These are phyloP conservation scores for Berkeleyomyces rouxiae DNA, from an alignment of 2,329 filamentous ascomycete species.

Conservation along the genomic window DNA sequence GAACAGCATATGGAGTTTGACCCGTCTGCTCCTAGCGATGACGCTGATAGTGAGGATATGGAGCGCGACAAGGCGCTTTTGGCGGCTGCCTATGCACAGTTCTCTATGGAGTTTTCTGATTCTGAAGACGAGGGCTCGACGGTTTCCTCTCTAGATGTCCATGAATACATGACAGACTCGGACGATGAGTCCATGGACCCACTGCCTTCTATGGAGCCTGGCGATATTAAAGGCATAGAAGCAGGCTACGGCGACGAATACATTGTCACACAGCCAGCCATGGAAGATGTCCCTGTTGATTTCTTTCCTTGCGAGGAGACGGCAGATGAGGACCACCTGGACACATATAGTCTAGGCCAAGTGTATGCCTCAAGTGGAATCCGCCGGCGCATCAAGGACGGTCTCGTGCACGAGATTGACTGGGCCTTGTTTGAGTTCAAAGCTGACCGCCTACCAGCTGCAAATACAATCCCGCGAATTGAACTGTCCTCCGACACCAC, in stretches of 20 bases:
- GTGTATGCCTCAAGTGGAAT: slow-evolving; percentile 85
- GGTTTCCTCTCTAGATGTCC: slow-evolving; percentile 33
- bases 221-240: slow-evolving; percentile 65
- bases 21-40: slow-evolving; percentile 21
- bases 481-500: slow-evolving; percentile 12
- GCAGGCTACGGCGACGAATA: slow-evolving; percentile 61
- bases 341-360: slow-evolving; percentile 64
- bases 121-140: slow-evolving; percentile 41
- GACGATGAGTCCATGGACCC: slow-evolving; percentile 6
- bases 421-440: slow-evolving; percentile 83
- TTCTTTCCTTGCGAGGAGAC: slow-evolving; percentile 54
- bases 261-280: slow-evolving; percentile 75
- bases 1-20: neutral
- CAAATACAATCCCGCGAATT: slow-evolving; percentile 47
- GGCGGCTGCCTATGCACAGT: slow-evolving; percentile 26
- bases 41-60: slow-evolving; percentile 16
- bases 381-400: slow-evolving; percentile 53
- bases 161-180: slow-evolving; percentile 11
- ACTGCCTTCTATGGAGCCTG: slow-evolving; percentile 36
- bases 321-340: slow-evolving; percentile 66
- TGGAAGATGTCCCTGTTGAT: slow-evolving; percentile 68
- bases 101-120: slow-evolving; percentile 44
- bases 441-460: slow-evolving; percentile 49
- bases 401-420: slow-evolving; percentile 77
- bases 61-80: slow-evolving; percentile 21